Conservation (phyloP, 2,329 filamentous ascomycete species). For the Fusarium sarcochroum region DNA sequence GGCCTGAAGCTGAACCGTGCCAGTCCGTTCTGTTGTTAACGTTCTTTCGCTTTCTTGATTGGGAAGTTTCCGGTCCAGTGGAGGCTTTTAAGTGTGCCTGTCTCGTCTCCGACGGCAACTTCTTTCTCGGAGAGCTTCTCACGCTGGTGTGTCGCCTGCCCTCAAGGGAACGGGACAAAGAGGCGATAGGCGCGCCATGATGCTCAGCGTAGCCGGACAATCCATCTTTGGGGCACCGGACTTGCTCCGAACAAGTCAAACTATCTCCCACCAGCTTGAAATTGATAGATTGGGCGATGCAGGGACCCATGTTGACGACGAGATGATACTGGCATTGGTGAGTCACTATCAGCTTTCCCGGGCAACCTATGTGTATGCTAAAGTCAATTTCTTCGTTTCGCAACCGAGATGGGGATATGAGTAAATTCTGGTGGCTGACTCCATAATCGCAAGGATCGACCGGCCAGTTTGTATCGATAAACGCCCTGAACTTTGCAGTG, state of each 20-base stretch:
- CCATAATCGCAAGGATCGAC: not conserved
- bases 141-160: too few relatives aligned
- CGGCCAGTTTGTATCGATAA: not conserved
- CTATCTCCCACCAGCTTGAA: not conserved
- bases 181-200: not conserved
- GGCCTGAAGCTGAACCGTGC: not conserved
- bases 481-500: not conserved
- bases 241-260: not conserved
- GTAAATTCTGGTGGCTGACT: not conserved
- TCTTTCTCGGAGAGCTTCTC: not conserved
- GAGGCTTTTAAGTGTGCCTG: too few relatives aligned
- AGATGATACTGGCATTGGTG: not conserved
- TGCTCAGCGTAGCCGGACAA: not conserved
- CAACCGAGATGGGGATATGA: not conserved
- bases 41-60: not conserved
- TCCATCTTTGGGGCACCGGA: not conserved
- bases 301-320: not conserved
- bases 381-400: not conserved
- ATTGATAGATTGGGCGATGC: not conserved
- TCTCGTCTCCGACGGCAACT: not conserved
- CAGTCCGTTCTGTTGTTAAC: not conserved
- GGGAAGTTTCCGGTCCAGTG: too few relatives aligned
- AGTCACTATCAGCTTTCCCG: not conserved
- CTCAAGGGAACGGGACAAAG: too few relatives aligned
- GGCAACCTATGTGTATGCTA: not conserved